phyloP scores from a whole-genome alignment of 2,329 filamentous ascomycete species.

The Aspergillus spinulosporus region DNA sequence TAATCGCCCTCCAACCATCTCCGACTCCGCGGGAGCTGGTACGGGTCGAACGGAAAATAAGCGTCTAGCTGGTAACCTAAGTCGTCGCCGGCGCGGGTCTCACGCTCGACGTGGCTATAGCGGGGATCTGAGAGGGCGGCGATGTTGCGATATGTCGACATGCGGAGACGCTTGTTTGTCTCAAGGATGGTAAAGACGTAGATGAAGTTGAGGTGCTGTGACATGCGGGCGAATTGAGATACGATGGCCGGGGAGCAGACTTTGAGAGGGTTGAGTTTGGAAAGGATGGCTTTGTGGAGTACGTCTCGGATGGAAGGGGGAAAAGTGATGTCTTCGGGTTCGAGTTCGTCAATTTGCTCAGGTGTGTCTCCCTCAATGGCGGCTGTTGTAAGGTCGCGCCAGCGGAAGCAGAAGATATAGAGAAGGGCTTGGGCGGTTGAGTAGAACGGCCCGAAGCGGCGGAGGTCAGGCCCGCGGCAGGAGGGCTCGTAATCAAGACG shows the following conservation, averaged over 20 bases:
- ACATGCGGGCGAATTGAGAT: slow-evolving; percentile 83
- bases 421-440: slow-evolving; percentile 83
- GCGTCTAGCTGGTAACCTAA: slow-evolving; percentile 83
- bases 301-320: slow-evolving; percentile 70
- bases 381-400: slow-evolving; percentile 78
- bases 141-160: slow-evolving; percentile 64
- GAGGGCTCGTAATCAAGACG: slow-evolving; percentile 69
- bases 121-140: slow-evolving; percentile 39
- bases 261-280: slow-evolving; percentile 89
- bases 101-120: slow-evolving; percentile 53
- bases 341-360: slow-evolving; percentile 54
- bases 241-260: slow-evolving; percentile 91
- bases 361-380: slow-evolving; percentile 56
- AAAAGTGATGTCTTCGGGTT: slow-evolving; percentile 74
- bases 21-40: slow-evolving; percentile 82
- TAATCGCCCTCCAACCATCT: slow-evolving; percentile 86
- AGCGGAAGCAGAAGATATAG: slow-evolving; percentile 97
- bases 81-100: slow-evolving; percentile 64
- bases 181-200: slow-evolving; percentile 88
- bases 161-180: slow-evolving; percentile 83
- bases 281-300: slow-evolving; percentile 76
- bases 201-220: slow-evolving; percentile 80
- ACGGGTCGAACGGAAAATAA: slow-evolving; percentile 97
- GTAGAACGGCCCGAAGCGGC: slow-evolving; percentile 82
- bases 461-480: slow-evolving; percentile 81